Evolutionary conservation across 257 asterid species (phyloP), one percentile per base, ranked within the genome.

Genomic region (Petrea volubilis): DNA sequence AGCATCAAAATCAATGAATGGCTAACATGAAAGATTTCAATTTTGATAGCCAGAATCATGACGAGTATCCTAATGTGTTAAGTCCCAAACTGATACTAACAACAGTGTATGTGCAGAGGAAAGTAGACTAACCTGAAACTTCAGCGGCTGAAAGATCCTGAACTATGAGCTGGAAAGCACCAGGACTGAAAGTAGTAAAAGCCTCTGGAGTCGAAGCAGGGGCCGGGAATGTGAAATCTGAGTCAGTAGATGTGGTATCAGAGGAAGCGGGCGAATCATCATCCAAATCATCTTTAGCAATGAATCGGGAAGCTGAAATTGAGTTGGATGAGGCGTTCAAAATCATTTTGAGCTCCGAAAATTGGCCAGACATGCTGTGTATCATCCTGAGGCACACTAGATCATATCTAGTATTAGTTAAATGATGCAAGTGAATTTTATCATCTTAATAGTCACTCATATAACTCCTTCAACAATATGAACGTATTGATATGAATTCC

Each of bases 341-440:
- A 77, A 88, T 83, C 97, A 92, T 84, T 82, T 92, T 90, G 82
- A 95, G 94, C 92, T 92, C 99, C 80, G 96, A 90, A 78, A 95
- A 92, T 81, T 82, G 98, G 52, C 95, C 99, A 50, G 99, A 92
- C 90, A 95, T 92, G 96, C 88, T 95, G 97, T 85, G 86, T 80
- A 92, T 85, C 99, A 95, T 95, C 99, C 99, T 95, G 99, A 87
- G 82, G 97, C 97, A 87, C 94, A 88, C 98, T 92, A 82, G 79
- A 82, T 78, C 78, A 75, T 78, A 69, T 74, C 81, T 50, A 71
- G 60, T 68, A 75, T 81, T 77, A 81, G 80, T 68, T 68, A 86
- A 82, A 81, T 74, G 79, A 66, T 76, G 80, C 72, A 14, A 56
- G 50, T 40, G 23, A 72, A 67, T 29, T 72, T 71, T 64, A 57